Base-by-base conservation (phyloP, 148 eudicot genomes). In the Chenopodium formosanum region DNA sequence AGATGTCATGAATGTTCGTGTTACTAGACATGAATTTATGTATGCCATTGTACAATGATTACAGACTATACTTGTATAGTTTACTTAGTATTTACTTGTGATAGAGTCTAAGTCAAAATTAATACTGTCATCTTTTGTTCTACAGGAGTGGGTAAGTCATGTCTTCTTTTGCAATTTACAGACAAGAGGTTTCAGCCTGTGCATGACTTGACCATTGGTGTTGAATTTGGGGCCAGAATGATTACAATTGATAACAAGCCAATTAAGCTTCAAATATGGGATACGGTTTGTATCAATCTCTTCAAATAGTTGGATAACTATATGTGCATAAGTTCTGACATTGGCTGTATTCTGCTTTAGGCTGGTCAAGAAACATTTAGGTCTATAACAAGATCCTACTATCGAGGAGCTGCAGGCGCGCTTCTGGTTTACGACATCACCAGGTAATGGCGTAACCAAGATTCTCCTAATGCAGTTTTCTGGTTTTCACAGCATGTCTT, bases 81-180 rank as follows among this genome's bases (percentile, higher is more conserved):
- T 53, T 53, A 53, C 16, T 53, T 53, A 14, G 4, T 53, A 13
- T 3, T 53, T 12, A 60, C 23, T 23, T 60, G 6, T 60, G 10
- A 19, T 22, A 19, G 68, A 64, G 74, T 56, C 62, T 12, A 9
- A 11, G 60, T 7, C 31, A 29, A 53, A 64, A 40, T 20, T 83
- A 23, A 73, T 52, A 66, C n/a, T 56, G 78, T 72, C 65, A 8
- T 86, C 29, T 74, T 53, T 78, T 73, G 65, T 9, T 75, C n/a
- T 80, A 75, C 87, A 87, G 89, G 89, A 76, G 89, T 87, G n/a
- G 89, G 89, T 48, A 87, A 87, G 72, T 87, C 89, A 80, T 87
- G 89, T 82, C 85, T 87, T 34, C 85, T 87, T 14, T 79, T 87
- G 79, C 89, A 87, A 80, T 87, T 87, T 76, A 87, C 89, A 8